Conservation (phyloP, 148 eudicot species). For the Chenopodium quinoa region DNA sequence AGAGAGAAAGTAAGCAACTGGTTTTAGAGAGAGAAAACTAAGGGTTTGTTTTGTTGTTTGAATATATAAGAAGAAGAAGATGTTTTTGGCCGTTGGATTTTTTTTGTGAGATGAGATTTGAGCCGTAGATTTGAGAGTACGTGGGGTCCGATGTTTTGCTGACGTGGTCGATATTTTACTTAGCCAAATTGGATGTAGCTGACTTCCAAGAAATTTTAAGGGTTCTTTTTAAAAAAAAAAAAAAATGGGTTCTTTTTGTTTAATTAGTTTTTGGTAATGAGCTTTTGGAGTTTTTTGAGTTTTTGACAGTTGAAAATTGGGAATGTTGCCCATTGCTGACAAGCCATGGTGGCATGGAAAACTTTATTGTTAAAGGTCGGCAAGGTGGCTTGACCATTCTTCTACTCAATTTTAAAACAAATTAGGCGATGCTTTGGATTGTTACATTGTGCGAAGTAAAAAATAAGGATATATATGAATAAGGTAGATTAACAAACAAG, state of each 20-base stretch:
- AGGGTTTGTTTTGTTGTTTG: slow-evolving; percentile 6
- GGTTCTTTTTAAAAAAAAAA: too few species aligned
- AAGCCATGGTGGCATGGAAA: background rate
- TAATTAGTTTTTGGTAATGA: too few species aligned
- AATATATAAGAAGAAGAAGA: background rate
- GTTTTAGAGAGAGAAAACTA: background rate
- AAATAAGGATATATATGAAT: too few species aligned
- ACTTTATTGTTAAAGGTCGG: too few species aligned
- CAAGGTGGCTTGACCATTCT: background rate
- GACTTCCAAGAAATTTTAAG: background rate
- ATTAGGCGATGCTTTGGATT: background rate
- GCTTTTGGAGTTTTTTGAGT: too few species aligned
- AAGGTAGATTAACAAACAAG: too few species aligned
- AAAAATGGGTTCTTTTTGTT: too few species aligned
- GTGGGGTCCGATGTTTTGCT: background rate
- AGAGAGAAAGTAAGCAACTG: slow-evolving; percentile 3
- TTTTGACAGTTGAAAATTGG: background rate
- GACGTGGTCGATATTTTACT: background rate
- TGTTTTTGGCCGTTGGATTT: slow-evolving; percentile 20
- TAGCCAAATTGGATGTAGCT: background rate
- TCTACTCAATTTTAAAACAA: background rate
- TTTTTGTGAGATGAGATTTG: background rate
- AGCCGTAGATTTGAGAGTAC: slow-evolving; percentile 1
- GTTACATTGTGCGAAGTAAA: background rate
- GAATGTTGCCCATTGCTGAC: background rate